These are phyloP conservation scores for Pestalotiopsis sp. DNA, from an alignment of 2,329 filamentous ascomycete species.

Conservation along the genomic window DNA sequence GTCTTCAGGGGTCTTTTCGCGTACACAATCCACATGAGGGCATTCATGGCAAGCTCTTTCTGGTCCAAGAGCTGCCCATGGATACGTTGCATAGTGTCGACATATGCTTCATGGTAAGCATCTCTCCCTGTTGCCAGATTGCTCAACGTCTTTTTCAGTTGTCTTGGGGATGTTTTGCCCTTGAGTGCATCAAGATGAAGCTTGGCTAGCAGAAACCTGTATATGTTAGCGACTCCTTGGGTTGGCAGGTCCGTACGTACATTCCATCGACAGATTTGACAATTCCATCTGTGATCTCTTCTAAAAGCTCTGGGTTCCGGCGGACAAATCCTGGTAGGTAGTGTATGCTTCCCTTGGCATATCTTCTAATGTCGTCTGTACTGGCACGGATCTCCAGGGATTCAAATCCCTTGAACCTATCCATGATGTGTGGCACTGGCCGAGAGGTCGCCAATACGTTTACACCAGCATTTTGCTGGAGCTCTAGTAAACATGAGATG, in stretches of 20 bases:
- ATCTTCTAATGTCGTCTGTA: background rate
- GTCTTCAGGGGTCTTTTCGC: too few relatives aligned
- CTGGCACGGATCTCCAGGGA: background rate
- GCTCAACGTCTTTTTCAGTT: too few relatives aligned
- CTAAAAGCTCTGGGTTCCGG: slow-evolving; percentile 18
- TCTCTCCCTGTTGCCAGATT: too few relatives aligned
- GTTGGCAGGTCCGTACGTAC: too few relatives aligned
- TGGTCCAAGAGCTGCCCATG: too few relatives aligned
- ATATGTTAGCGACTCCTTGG: too few relatives aligned
- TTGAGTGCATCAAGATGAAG: too few relatives aligned
- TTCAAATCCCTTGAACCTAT: background rate
- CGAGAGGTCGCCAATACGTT: slow-evolving; percentile 20
- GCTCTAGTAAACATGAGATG: slow-evolving; percentile 16
- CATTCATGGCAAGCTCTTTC: too few relatives aligned
- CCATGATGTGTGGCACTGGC: background rate
- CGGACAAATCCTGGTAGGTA: slow-evolving; percentile 20
- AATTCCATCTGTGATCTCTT: slow-evolving; percentile 24
- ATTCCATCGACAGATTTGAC: slow-evolving; percentile 10
- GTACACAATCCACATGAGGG: too few relatives aligned
- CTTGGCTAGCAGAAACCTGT: background rate
- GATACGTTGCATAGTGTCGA: too few relatives aligned
- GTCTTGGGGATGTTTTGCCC: too few relatives aligned
- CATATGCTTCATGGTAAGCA: too few relatives aligned
- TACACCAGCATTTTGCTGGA: slow-evolving; percentile 11
- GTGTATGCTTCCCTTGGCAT: slow-evolving; percentile 15